Evolutionary conservation across 805 yeast genomes (phyloP).

Genomic region (Soucietia sequanensis): DNA sequence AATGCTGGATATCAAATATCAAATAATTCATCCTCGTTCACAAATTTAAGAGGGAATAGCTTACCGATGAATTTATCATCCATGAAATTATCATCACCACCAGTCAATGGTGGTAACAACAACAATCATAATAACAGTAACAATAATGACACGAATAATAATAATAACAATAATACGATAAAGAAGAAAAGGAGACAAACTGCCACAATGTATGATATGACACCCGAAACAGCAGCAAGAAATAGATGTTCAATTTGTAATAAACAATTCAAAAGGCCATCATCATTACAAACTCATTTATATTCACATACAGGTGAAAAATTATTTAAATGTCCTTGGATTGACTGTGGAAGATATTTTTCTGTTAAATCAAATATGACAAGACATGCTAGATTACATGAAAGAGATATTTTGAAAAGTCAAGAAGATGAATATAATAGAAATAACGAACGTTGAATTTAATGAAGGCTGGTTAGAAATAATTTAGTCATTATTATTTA

Average conservation of each 20-base stretch:
- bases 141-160: conserved; percentile 4
- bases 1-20: too few species aligned
- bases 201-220: conserved; percentile 28
- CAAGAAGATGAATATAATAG: too few species aligned
- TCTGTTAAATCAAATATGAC: conserved; percentile 79
- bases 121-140: conserved; percentile 3
- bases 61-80: too few species aligned
- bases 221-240: conserved; percentile 43
- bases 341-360: conserved; percentile 65
- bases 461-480: too few species aligned
- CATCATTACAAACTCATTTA: conserved; percentile 75
- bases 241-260: conserved; percentile 59
- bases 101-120: conserved; percentile 9
- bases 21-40: conserved; percentile 6
- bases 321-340: conserved; percentile 44
- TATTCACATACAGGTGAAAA: conserved; percentile 61
- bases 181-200: conserved; percentile 16
- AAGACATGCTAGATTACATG: conserved; percentile 72
- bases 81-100: neutral
- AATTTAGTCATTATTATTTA: too few species aligned
- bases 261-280: conserved; percentile 78
- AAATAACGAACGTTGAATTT: too few species aligned
- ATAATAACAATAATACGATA: too few species aligned
- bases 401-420: conserved; percentile 16
- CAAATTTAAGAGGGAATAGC: too few species aligned